Evolutionary conservation across 2,329 filamentous ascomycete species (phyloP).

Genomic region (Calonectria fujianensis): DNA sequence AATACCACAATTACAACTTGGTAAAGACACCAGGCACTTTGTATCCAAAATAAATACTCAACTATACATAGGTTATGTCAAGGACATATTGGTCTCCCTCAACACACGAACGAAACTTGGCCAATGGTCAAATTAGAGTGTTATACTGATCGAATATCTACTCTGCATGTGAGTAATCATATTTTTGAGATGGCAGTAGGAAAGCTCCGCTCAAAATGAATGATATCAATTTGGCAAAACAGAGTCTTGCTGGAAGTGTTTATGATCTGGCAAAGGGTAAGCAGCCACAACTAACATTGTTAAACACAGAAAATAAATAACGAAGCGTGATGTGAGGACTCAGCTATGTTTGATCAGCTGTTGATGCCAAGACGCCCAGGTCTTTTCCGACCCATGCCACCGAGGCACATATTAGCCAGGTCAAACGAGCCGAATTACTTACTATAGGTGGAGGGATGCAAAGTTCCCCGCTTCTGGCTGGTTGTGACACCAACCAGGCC

Average conservation of each 20-base stretch:
- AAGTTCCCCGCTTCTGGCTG: background rate
- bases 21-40: background rate
- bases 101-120: too few species aligned
- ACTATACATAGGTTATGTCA: background rate
- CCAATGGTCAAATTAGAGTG: too few species aligned
- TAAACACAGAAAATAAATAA: background rate
- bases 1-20: background rate
- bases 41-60: background rate
- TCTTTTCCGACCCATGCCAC: background rate
- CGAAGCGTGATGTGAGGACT: background rate
- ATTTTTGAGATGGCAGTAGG: too few species aligned
- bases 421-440: background rate
- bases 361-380: background rate
- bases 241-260: too few species aligned
- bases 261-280: too few species aligned
- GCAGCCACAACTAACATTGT: too few species aligned
- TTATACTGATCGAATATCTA: too few species aligned
- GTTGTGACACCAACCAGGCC: background rate
- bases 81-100: background rate
- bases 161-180: too few species aligned
- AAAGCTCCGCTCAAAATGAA: too few species aligned
- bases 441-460: background rate
- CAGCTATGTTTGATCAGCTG: background rate
- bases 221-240: too few species aligned
- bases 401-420: background rate